Percentiles rank a stretch among this genome's conserved stretches.
phyloP scores from a whole-genome alignment of 768 basidiomycete species.

The Rhizopogon salebrosus region DNA sequence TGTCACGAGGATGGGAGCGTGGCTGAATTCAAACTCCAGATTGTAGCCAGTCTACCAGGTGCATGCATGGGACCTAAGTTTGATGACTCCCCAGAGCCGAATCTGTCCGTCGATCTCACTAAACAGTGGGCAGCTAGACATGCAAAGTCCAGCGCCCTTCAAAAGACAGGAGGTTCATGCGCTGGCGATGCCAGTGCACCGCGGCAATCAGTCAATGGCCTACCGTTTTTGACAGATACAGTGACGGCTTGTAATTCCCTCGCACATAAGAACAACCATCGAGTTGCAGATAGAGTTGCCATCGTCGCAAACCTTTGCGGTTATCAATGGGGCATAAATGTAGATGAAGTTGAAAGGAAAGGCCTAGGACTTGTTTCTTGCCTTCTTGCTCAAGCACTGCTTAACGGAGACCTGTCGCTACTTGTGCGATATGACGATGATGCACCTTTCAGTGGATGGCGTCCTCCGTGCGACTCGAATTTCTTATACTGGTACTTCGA shows the following conservation, averaged over 20 bases:
- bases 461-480: too few species aligned
- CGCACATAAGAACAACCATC: not conserved
- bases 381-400: too few species aligned
- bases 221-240: not conserved
- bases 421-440: too few species aligned
- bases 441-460: too few species aligned
- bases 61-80: not conserved
- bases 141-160: not conserved
- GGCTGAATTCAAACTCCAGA: not conserved
- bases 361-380: too few species aligned
- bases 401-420: too few species aligned
- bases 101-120: not conserved
- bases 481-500: too few species aligned
- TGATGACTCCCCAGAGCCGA: not conserved
- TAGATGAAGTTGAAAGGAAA: too few species aligned
- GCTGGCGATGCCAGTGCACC: not conserved
- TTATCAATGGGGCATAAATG: too few species aligned
- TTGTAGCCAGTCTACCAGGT: not conserved
- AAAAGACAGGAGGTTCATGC: not conserved
- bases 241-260: not conserved
- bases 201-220: not conserved
- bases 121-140: not conserved
- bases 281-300: not conserved
- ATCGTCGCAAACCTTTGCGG: not conserved
- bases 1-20: not conserved